These are phyloP conservation scores for Curvularia eragrostidis DNA, from an alignment of 2,329 filamentous ascomycete species.

Conservation along the genomic window DNA sequence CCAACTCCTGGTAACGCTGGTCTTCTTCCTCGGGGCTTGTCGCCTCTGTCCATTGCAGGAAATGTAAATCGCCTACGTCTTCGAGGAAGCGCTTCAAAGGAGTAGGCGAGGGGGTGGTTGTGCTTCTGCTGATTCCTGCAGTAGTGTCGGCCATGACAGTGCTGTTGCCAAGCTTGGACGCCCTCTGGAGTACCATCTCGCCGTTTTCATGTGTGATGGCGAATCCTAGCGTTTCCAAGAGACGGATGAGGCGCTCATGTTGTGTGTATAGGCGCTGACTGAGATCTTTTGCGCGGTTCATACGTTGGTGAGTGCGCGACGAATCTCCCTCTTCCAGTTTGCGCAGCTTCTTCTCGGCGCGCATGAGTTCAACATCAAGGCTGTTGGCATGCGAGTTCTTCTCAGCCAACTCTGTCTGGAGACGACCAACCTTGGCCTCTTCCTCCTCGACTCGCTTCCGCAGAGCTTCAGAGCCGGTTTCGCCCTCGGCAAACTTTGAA, in stretches of 20 bases:
- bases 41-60: conserved; percentile 83
- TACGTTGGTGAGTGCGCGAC: conserved; percentile 71
- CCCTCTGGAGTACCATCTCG: conserved; percentile 76
- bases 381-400: conserved; percentile 77
- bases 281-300: conserved; percentile 77
- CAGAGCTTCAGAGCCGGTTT: conserved; percentile 81
- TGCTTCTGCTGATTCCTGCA: conserved; percentile 57
- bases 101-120: conserved; percentile 61
- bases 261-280: conserved; percentile 83
- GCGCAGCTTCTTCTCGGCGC: conserved; percentile 70
- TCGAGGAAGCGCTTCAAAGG: conserved; percentile 63
- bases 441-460: conserved; percentile 77
- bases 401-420: conserved; percentile 75
- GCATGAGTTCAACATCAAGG: conserved; percentile 76
- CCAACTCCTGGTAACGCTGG: conserved; percentile 75
- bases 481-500: conserved; percentile 77
- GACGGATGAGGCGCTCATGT: conserved; percentile 79
- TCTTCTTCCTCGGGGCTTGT: conserved; percentile 70
- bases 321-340: conserved; percentile 55
- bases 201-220: conserved; percentile 76
- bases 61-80: conserved; percentile 71
- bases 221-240: conserved; percentile 88
- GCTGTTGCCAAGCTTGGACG: conserved; percentile 62
- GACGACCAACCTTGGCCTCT: conserved; percentile 70
- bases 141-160: conserved; percentile 52